Percentiles rank a stretch among this genome's conserved stretches.
Conservation (phyloP, 306 rosid species). For the Sesbania bispinosa region DNA sequence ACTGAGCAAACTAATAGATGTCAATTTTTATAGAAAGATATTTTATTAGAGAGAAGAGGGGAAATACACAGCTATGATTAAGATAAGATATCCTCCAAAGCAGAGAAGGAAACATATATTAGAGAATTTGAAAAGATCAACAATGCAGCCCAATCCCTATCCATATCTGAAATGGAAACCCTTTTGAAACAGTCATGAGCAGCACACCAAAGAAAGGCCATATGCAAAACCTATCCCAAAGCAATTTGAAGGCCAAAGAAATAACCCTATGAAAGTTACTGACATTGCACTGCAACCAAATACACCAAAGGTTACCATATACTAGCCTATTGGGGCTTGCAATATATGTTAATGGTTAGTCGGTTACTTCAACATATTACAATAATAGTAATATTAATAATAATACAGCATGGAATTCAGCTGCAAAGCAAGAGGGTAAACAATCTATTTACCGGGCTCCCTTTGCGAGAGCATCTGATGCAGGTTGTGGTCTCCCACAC, state of each 20-base stretch:
- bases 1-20: background rate
- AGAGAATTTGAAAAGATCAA: background rate
- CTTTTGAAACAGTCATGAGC: background rate
- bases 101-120: background rate
- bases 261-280: too few species aligned
- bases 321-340: background rate
- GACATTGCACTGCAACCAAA: background rate
- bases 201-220: background rate
- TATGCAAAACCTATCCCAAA: background rate
- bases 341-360: background rate
- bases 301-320: background rate
- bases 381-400: background rate
- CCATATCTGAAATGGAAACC: conserved; percentile 12
- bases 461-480: conserved; percentile 91
- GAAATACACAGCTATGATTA: background rate
- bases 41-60: background rate
- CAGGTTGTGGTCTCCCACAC: conserved; percentile 92
- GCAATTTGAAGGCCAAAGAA: too few species aligned
- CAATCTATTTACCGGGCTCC: conserved; percentile 71
- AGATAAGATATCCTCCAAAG: conserved; percentile 2
- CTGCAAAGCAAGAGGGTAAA: conserved; percentile 2
- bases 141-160: background rate
- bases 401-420: background rate
- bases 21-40: background rate
- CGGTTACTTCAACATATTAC: background rate